Conservation (phyloP, 345 rosid species). For the Camelina neglecta region DNA sequence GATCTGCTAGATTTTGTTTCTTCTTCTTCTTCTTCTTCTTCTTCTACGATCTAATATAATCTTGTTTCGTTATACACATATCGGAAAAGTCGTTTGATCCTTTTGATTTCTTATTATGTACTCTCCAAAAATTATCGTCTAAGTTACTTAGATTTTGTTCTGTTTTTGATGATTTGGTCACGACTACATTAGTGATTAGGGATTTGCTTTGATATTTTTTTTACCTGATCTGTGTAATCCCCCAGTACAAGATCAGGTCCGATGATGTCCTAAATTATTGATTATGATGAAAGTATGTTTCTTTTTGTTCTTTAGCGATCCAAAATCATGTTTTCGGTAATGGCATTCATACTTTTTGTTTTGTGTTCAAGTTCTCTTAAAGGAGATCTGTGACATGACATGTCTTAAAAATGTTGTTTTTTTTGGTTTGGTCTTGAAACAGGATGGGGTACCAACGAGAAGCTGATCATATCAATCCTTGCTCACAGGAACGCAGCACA, state of each 20-base stretch:
- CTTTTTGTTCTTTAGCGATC: neutral
- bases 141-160: neutral
- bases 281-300: slow-evolving; percentile 3
- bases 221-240: neutral
- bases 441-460: slow-evolving; percentile 93
- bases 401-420: neutral
- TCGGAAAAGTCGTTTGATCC: neutral
- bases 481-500: slow-evolving; percentile 69
- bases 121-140: neutral
- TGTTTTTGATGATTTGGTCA: slow-evolving; percentile 3
- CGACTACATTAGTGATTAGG: slow-evolving; percentile 7
- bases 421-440: slow-evolving; percentile 21
- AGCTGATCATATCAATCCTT: slow-evolving; percentile 69
- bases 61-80: neutral
- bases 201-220: slow-evolving; percentile 3
- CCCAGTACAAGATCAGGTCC: neutral
- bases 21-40: neutral
- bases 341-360: neutral
- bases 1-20: neutral
- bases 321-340: neutral
- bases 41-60: neutral
- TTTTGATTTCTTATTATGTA: neutral
- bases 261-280: slow-evolving; percentile 1
- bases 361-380: neutral
- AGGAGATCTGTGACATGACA: neutral